Percentiles rank a stretch among this genome's conserved stretches.
These are phyloP conservation scores for Phascolomyces articulosus DNA, from an alignment of 371 early-diverging fungal genomes.

Conservation along the genomic window DNA sequence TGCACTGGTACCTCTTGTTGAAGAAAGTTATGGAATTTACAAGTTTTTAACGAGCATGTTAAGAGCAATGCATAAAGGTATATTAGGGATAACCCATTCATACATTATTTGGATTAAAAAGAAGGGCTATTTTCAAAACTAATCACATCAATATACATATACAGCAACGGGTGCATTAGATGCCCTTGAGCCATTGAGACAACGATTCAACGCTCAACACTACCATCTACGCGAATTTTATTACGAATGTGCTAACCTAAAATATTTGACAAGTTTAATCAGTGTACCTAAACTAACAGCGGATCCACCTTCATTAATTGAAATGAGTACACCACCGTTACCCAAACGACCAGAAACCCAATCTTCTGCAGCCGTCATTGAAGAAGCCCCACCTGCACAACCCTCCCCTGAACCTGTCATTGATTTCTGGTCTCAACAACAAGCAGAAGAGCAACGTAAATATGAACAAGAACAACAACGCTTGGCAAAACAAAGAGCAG, in stretches of 20 bases:
- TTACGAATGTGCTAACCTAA: constrained; percentile 85
- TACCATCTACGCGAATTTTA: constrained; percentile 90
- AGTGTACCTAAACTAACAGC: constrained; percentile 86
- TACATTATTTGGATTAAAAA: neutral
- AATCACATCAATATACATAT: too few relatives aligned
- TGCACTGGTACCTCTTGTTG: constrained; percentile 96
- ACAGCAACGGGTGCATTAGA: constrained; percentile 74
- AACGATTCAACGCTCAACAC: constrained; percentile 86
- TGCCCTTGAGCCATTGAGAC: constrained; percentile 86
- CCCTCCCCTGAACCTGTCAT: constrained; percentile 64
- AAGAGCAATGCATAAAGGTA: constrained; percentile 94
- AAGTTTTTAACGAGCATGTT: constrained; percentile 94
- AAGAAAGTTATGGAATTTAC: constrained; percentile 96
- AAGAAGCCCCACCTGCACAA: constrained; percentile 40
- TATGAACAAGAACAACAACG: constrained; percentile 75
- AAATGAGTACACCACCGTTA: constrained; percentile 42
- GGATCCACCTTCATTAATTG: constrained; percentile 75
- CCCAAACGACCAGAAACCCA: constrained; percentile 42
- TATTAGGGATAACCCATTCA: too few relatives aligned
- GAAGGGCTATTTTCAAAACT: too few relatives aligned
- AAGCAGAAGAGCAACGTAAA: constrained; percentile 72
- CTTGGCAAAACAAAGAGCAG: constrained; percentile 61
- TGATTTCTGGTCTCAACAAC: constrained; percentile 64
- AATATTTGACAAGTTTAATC: constrained; percentile 92
- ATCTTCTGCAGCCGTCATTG: constrained; percentile 9